These are phyloP conservation scores for Aspergillus sp. DNA, from an alignment of 2,329 filamentous ascomycete genomes.

Conservation along the genomic window DNA sequence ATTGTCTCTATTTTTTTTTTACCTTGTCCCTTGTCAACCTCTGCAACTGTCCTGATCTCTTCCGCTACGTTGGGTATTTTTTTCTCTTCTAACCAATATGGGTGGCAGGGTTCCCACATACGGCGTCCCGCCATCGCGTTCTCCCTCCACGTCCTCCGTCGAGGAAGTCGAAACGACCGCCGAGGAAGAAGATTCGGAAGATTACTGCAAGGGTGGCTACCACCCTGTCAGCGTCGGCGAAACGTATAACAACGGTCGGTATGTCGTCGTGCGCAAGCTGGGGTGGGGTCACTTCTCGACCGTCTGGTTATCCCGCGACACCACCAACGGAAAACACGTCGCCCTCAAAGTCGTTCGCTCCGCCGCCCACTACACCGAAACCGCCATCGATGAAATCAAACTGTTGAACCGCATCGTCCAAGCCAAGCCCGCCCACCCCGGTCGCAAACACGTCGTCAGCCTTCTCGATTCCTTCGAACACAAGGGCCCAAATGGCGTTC, in stretches of 20 bases:
- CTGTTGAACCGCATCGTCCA: conserved; percentile 94
- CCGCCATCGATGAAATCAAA: conserved; percentile 98
- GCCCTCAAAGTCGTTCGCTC: conserved; percentile 97
- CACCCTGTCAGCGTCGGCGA: conserved; percentile 94
- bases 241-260: conserved; percentile 96
- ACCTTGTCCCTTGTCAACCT: not conserved
- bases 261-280: conserved; percentile 92
- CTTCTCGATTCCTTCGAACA: conserved; percentile 96
- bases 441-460: conserved; percentile 92
- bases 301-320: conserved; percentile 82
- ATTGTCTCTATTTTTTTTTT: not conserved
- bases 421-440: conserved; percentile 91
- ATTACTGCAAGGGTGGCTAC: conserved; percentile 99
- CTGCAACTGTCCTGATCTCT: conserved; percentile 6
- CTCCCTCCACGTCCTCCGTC: conserved; percentile 72
- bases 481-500: conserved; percentile 91
- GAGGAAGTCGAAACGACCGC: conserved; percentile 91
- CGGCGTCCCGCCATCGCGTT: conserved; percentile 63
- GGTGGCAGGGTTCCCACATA: conserved; percentile 36
- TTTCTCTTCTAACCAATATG: conserved; percentile 15
- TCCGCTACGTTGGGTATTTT: conserved; percentile 8
- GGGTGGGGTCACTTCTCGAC: conserved; percentile 99
- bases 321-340: conserved; percentile 86
- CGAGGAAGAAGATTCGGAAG: conserved; percentile 97
- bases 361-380: conserved; percentile 97